Percentiles rank a stretch among this genome's conserved stretches.
Conservation (phyloP, 2,329 filamentous ascomycete genomes). For the Boeremia exigua region DNA sequence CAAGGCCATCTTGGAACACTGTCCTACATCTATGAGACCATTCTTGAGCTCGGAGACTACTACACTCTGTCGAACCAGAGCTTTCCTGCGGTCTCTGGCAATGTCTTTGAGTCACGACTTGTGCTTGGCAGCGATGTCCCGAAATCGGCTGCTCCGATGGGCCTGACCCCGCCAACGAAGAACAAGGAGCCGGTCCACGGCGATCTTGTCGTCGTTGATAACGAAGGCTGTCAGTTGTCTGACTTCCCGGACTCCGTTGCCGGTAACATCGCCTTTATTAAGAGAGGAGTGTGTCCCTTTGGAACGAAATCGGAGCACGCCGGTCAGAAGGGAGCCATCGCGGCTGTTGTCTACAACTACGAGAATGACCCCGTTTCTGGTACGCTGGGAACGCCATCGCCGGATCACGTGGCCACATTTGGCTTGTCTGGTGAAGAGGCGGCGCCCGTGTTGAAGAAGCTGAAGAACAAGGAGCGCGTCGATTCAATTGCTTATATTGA, state of each 20-base stretch:
- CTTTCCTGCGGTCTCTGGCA: slow-evolving; percentile 45
- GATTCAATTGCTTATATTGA: slow-evolving; percentile 55
- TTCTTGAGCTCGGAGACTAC: slow-evolving; percentile 48
- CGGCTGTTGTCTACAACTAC: slow-evolving; percentile 79
- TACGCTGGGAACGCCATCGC: slow-evolving; percentile 69
- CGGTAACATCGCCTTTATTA: slow-evolving; percentile 74
- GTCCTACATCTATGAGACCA: slow-evolving; percentile 48
- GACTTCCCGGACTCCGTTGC: slow-evolving; percentile 68
- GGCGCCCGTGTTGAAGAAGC: slow-evolving; percentile 57
- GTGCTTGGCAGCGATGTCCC: slow-evolving; percentile 42
- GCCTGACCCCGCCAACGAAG: slow-evolving; percentile 46
- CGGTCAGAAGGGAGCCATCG: slow-evolving; percentile 72
- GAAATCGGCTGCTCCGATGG: slow-evolving; percentile 45
- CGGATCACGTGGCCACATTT: slow-evolving; percentile 70
- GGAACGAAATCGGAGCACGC: slow-evolving; percentile 74
- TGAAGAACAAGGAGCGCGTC: slow-evolving; percentile 57
- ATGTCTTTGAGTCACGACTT: slow-evolving; percentile 46
- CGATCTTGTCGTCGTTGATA: slow-evolving; percentile 41
- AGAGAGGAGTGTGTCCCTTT: slow-evolving; percentile 75
- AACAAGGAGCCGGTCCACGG: slow-evolving; percentile 47
- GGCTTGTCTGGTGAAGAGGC: slow-evolving; percentile 70
- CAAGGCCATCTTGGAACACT: slow-evolving; percentile 44
- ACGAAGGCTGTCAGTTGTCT: slow-evolving; percentile 41
- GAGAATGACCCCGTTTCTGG: slow-evolving; percentile 66
- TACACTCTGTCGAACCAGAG: slow-evolving; percentile 49